Evolutionary conservation across 345 rosid species (phyloP).

Genomic region (Microcos paniculata): DNA sequence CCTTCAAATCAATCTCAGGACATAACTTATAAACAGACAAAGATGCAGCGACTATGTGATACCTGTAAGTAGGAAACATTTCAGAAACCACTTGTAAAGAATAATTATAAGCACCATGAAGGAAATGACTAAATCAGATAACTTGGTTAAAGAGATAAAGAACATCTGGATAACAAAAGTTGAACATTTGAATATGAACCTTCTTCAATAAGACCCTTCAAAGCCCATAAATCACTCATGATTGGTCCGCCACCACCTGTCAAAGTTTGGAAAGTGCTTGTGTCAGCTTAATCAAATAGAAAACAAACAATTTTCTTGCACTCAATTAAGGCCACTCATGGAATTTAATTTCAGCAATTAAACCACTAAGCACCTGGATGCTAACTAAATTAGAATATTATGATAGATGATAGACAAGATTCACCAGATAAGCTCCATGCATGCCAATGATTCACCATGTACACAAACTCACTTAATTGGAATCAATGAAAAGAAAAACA

Average conservation of each 20-base stretch:
- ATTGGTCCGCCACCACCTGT: constrained; percentile 98
- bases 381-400: not conserved
- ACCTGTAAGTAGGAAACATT: not conserved
- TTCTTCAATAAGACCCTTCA: constrained; percentile 95
- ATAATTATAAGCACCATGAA: not conserved
- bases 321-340: too few species aligned
- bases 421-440: not conserved
- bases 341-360: too few species aligned
- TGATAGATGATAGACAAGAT: not conserved
- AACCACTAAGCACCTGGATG: not conserved
- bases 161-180: not conserved
- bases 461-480: not conserved
- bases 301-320: constrained; percentile 1
- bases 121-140: not conserved
- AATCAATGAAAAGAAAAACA: not conserved
- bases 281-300: constrained; percentile 8
- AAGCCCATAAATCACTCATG: constrained; percentile 99
- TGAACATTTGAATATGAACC: constrained; percentile 42
- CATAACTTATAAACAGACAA: not conserved
- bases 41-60: not conserved
- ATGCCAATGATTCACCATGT: not conserved
- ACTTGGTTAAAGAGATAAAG: not conserved
- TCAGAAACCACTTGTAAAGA: not conserved
- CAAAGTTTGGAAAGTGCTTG: constrained; percentile 24
- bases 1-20: not conserved